Evolutionary conservation across 805 yeast species (phyloP), one percentile per base, ranked within the genome.

Genomic region (Debaryomyces hansenii): DNA sequence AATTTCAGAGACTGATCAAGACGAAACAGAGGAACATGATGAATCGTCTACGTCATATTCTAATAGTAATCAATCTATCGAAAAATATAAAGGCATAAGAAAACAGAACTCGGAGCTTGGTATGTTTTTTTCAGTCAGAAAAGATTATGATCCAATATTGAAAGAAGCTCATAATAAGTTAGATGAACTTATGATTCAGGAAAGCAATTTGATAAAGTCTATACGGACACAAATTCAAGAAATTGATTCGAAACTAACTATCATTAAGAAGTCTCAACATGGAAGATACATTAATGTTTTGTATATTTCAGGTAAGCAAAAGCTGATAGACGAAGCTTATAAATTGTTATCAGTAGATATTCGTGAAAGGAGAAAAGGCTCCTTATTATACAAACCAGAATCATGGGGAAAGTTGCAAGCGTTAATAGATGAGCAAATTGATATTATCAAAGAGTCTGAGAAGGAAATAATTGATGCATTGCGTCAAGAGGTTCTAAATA

Each of bases 361-460:
- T 35, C 56, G 58, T 46, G 71, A 54, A 51, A 70, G 46, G 42
- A 72, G 73, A 40, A 75, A 79, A 16, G 65, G 69, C 6, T 68
- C 73, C 15, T 63, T 82, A 0, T 57, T 78, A 3, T 72, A 78
- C 66, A 59, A 84, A 16, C 65, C 74, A 0, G 64, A 69, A 27
- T 63, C 69, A 1, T 73, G 78, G 59, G 83, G 90, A 82, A 62
- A 73, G 0, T 54, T 67, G 0, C 69, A 88, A 21, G 87, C 87
- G 0, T 57, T 66, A 5, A 63, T 85, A 12, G 79, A 79, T 18
- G 58, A 66, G 1, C 59, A 76, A 3, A 69, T 70, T n/a, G 66
- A 70, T 4, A 63, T 67, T 20, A 85, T 90, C 3, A 68, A 70
- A 11, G 55, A 55, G 1, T 83, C 80, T 46, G 97, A 91, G 59